Percentiles rank a stretch among this genome's conserved stretches.
Evolutionary conservation across 1,139 yeast species (phyloP).

Genomic region (Candida sojae): DNA sequence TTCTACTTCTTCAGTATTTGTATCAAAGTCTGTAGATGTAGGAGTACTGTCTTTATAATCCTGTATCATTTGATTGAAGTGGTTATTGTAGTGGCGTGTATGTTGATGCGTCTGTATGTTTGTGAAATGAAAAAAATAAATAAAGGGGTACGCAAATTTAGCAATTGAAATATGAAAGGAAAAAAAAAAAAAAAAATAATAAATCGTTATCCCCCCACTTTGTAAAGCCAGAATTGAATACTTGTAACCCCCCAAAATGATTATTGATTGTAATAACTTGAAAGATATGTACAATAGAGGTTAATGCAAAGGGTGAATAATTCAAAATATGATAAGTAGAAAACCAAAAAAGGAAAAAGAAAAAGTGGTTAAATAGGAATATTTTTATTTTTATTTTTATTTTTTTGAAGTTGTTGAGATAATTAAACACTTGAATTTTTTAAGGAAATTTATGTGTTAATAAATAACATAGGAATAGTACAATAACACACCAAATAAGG

Average conservation of each 20-base stretch:
- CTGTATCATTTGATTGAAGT: background rate
- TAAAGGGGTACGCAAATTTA: background rate
- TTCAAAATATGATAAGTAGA: too few species aligned
- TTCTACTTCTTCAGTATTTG: background rate
- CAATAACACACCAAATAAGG: too few species aligned
- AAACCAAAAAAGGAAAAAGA: too few species aligned
- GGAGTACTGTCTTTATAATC: background rate
- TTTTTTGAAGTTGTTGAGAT: too few species aligned
- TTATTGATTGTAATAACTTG: too few species aligned
- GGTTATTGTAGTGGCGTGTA: background rate
- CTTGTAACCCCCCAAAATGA: background rate
- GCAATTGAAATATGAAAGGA: background rate
- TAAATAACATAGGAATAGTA: too few species aligned
- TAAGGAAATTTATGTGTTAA: too few species aligned
- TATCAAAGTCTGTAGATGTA: background rate
- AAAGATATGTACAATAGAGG: too few species aligned
- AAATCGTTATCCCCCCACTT: background rate
- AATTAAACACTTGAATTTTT: too few species aligned
- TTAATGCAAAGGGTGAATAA: too few species aligned
- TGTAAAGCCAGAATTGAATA: background rate
- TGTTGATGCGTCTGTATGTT: background rate
- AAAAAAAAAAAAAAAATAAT: background rate
- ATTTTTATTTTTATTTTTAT: too few species aligned
- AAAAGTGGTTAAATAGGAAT: too few species aligned
- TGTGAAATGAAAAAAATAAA: background rate